Conservation (phyloP, 1,284 basidiomycete genomes). For the Marasmius tenuissimus region DNA sequence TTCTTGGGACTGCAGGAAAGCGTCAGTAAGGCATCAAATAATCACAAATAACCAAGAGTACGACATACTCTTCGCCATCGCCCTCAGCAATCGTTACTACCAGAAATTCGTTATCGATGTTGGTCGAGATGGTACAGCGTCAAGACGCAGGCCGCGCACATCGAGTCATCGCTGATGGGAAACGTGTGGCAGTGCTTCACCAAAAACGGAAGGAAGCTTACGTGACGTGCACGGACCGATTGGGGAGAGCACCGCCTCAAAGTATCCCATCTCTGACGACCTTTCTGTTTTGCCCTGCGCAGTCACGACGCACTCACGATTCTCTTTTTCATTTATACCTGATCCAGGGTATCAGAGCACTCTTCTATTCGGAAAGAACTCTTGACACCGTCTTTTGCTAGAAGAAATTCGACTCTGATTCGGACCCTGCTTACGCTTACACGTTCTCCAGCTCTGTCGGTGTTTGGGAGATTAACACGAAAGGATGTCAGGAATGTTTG, state of each 20-base stretch:
- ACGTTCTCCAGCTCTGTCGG: no score
- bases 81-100: background rate
- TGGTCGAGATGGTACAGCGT: background rate
- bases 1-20: conserved; percentile 81
- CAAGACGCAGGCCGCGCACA: background rate
- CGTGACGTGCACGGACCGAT: background rate
- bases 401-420: no score
- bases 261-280: background rate
- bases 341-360: background rate
- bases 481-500: conserved; percentile 55
- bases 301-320: background rate
- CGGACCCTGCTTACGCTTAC: no score
- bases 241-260: background rate
- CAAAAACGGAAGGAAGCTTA: background rate
- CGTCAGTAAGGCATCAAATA: background rate
- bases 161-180: background rate
- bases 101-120: background rate
- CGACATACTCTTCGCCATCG: background rate
- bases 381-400: no score
- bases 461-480: background rate
- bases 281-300: background rate
- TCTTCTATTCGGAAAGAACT: no score
- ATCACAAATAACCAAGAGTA: background rate
- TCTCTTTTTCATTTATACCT: background rate
- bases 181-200: background rate